Base-by-base conservation (phyloP, 1,139 yeast genomes). In the Pichia sp. region DNA sequence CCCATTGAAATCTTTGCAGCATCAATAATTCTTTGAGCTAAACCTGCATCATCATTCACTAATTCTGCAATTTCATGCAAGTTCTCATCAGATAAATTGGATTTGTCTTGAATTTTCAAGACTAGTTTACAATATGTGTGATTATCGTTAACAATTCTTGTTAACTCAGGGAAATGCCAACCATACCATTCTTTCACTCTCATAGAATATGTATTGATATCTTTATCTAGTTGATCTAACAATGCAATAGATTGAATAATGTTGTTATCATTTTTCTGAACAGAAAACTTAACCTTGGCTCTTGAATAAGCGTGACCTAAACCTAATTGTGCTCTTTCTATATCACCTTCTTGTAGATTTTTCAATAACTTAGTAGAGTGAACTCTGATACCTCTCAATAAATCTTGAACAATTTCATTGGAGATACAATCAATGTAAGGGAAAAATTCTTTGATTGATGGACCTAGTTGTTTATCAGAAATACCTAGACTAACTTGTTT, bases 131-230 rank as follows among this genome's bases (percentile, higher is more conserved):
- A 96, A 66, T 77, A 91, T 52, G 76, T 72, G 67, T 84, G 84
- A 72, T 89, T 89, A 70, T 91, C 98, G 54, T 86, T 81, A 50
- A 88, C 91, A 64, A 91, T 77, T 70, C 86, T 88, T 56, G 96
- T 95, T 72, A 91, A 79, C 71, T 91, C 98, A 45, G 98, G 98
- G 79, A 91, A 91, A 67, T 91, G 98, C 98, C 98, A 91, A 54
- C 97, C 97, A 68, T 91, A 91, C 98, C 98, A 91, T 71, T 91
- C 98, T 74, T 91, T 91, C 61, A 85, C 89, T 72, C 98, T 82
- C 98, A 91, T 91, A 50, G 97, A 91, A 66, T 84, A 91, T 45
- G 97, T 91, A 70, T 91, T 91, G 64, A 91, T 79, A 62, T 91
- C 98, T 71, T 91, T 91, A 69, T 91, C 98, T 55, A 91, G 78